Base-by-base conservation (phyloP, 352 stramenopile species). In the Phytophthora cactorum region DNA sequence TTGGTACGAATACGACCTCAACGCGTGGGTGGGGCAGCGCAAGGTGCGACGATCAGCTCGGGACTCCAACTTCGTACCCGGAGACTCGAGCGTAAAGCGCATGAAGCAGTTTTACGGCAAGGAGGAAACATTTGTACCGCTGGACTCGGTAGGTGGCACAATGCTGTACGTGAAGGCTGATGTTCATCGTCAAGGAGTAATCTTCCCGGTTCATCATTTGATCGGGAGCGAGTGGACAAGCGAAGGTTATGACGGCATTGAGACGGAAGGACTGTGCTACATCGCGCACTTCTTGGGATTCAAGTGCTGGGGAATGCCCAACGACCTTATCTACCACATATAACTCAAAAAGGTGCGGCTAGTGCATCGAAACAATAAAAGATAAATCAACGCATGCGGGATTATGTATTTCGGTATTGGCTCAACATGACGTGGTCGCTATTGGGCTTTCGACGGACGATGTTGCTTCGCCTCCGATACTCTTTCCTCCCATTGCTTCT, bases 161-260 rank as follows among this genome's bases (percentile, higher is more conserved):
- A 81, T 83, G 72, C 39, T 88, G 12, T 88, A 86, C 38, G 69
- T 85, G 14, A 59, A 52, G 4, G 79, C 74, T 22, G 79, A 85
- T 25, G 52, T 85, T 28, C 79, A 88, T 52, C 63, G 79, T 0
- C 76, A 85, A 43, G 79, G 77, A 10, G 77, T 85, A 6, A 4
- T 80, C 1, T 88, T 88, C 31, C 52, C 79, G 25, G 59, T 75
- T 15, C 66, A 82, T 56, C 73, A 81, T 53, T 27, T 82, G 22
- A 81, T 84, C 17, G 76, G 76, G 32, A 78, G 52, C 11, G 63
- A 79, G 27, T 83, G 76, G 74, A 55, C 62, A n/a, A 46, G 39
- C 5, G 77, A 85, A 57, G 76, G 79, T 0, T 83, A 77, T 60
- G 79, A 88, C 49, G 79, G 71, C 22, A 81, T 86, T 29, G 78